Percentiles rank a stretch among this genome's conserved stretches.
phyloP scores from a whole-genome alignment of 805 yeast genomes.

The Pichia cephalocereana region DNA sequence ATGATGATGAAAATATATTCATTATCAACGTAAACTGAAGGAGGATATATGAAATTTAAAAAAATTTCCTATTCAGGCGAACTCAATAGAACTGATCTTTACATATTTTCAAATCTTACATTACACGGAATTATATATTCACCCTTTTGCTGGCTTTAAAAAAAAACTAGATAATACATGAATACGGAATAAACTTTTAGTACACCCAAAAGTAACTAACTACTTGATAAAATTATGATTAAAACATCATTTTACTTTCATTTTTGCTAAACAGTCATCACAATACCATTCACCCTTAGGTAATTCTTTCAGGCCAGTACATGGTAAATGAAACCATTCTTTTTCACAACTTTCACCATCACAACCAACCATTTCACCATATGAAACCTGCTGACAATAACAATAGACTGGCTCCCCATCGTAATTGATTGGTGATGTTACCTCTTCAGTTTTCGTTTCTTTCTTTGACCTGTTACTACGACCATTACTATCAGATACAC shows the following conservation, averaged over 20 bases:
- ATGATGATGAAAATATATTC: no score
- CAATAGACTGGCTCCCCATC: slow-evolving; percentile 76
- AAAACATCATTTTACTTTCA: not conserved
- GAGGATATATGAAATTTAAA: no score
- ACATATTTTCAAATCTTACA: no score
- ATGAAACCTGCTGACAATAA: slow-evolving; percentile 93
- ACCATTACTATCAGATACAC: not conserved
- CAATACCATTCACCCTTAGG: slow-evolving; percentile 86
- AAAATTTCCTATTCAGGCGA: slow-evolving; percentile 5
- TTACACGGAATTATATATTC: no score
- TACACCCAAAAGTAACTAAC: no score
- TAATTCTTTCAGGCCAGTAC: slow-evolving; percentile 76
- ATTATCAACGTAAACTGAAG: no score
- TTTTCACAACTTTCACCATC: slow-evolving; percentile 88
- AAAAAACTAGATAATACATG: no score
- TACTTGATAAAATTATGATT: no score
- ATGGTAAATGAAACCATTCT: slow-evolving; percentile 95
- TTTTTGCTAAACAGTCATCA: slow-evolving; percentile 43
- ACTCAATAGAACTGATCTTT: not conserved
- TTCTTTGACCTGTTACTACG: slow-evolving; percentile 10
- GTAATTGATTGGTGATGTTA: slow-evolving; percentile 10
- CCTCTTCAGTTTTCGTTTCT: slow-evolving; percentile 13
- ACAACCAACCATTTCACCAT: slow-evolving; percentile 99
- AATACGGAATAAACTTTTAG: no score
- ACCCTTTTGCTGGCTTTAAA: no score